Conservation (phyloP, 441 rosid species). For the Caryocar brasiliense region DNA sequence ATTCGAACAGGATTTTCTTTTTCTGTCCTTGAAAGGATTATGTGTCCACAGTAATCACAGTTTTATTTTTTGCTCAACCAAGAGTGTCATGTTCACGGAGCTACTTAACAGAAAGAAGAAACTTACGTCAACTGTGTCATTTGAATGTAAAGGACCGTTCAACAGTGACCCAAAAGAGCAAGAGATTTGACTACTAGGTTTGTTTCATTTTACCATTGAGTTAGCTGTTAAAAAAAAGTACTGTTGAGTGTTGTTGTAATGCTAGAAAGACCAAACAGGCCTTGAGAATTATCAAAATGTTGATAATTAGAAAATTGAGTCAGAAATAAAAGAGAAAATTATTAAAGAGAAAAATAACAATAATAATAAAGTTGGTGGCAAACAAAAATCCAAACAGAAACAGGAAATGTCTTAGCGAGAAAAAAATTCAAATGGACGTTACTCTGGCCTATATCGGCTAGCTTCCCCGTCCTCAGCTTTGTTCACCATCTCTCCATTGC, state of each 20-base stretch:
- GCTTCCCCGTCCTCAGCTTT: slow-evolving; percentile 10
- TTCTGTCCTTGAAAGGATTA: too few relatives aligned
- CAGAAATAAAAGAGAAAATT: neutral
- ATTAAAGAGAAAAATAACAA: neutral
- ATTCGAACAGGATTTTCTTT: neutral
- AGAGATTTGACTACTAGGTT: too few relatives aligned
- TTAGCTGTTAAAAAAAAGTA: too few relatives aligned
- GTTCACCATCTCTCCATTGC: slow-evolving; percentile 9
- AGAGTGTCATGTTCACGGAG: too few relatives aligned
- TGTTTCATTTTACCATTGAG: too few relatives aligned
- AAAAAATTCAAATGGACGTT: slow-evolving; percentile 45
- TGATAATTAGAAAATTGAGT: neutral
- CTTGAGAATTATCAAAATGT: neutral
- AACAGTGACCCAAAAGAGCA: too few relatives aligned
- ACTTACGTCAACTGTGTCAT: too few relatives aligned
- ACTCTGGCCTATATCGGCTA: slow-evolving; percentile 40
- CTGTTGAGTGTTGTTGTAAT: too few relatives aligned
- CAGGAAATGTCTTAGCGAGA: neutral
- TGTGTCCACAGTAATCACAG: too few relatives aligned
- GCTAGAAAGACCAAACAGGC: neutral
- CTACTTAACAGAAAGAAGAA: too few relatives aligned
- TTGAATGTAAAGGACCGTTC: too few relatives aligned
- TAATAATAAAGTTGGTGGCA: slow-evolving; percentile 18
- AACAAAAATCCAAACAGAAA: neutral
- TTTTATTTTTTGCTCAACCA: too few relatives aligned